phyloP scores from a whole-genome alignment of 2,329 filamentous ascomycete species.

The Penicillium brevicompactum region DNA sequence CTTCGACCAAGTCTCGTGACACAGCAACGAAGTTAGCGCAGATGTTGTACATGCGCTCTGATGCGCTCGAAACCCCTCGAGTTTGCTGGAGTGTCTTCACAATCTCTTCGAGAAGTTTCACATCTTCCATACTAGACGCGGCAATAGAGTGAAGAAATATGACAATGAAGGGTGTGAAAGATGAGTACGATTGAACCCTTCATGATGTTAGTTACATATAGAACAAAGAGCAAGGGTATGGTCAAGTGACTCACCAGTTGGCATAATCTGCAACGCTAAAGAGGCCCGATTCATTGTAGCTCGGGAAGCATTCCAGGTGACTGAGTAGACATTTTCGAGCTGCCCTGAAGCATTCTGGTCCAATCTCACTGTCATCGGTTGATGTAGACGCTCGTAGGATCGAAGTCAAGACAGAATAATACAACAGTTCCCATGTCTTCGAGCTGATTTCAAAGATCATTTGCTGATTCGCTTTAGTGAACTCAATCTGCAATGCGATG shows the following conservation, averaged over 20 bases:
- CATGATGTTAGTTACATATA: not conserved
- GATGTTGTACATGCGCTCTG: constrained; percentile 15
- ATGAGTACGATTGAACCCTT: constrained; percentile 27
- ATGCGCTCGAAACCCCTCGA: constrained; percentile 13
- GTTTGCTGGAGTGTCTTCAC: constrained; percentile 12
- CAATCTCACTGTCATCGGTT: constrained; percentile 11
- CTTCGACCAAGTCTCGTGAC: not conserved
- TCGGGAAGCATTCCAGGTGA: constrained; percentile 19
- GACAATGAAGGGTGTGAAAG: constrained; percentile 29
- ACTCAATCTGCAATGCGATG: not conserved
- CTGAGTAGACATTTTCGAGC: constrained; percentile 19
- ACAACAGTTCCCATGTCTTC: constrained; percentile 21
- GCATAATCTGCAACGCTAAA: constrained; percentile 20
- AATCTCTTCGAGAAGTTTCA: constrained; percentile 23
- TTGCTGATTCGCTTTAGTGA: not conserved
- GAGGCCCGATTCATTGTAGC: constrained; percentile 6
- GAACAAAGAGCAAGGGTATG: not conserved
- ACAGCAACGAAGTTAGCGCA: constrained; percentile 14
- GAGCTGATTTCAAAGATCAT: not conserved
- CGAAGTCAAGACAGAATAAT: constrained; percentile 20
- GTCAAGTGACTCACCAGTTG: constrained; percentile 19
- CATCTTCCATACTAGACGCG: constrained; percentile 18
- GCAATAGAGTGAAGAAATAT: constrained; percentile 26
- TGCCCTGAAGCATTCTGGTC: constrained; percentile 17
- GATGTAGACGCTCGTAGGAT: constrained; percentile 17